Conservation (phyloP, 108 stramenopile species). For the Nitzschia inconspicua region DNA sequence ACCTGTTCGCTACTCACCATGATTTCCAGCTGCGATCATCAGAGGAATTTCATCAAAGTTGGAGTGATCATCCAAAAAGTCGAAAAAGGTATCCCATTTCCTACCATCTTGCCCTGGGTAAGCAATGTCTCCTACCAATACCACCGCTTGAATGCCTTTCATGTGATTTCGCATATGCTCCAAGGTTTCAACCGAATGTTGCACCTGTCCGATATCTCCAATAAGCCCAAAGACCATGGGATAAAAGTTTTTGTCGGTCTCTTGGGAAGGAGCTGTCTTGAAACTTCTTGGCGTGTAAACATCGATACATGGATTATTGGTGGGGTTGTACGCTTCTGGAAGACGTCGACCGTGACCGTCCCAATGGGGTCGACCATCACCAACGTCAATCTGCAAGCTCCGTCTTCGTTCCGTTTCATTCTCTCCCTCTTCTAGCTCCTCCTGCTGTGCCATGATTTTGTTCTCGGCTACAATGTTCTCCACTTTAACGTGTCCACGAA, state of each 20-base stretch:
- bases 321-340: slow-evolving; percentile 32
- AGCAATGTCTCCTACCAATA: slow-evolving; percentile 78
- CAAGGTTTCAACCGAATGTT: slow-evolving; percentile 39
- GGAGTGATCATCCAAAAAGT: slow-evolving; percentile 63
- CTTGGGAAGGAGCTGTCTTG: slow-evolving; percentile 27
- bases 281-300: slow-evolving; percentile 34
- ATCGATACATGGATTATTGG: slow-evolving; percentile 20
- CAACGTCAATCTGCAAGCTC: not conserved
- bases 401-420: too few relatives aligned
- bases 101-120: slow-evolving; percentile 68
- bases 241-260: not conserved
- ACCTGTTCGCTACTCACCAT: slow-evolving; percentile 27
- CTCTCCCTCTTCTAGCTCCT: not conserved
- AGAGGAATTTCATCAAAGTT: slow-evolving; percentile 53
- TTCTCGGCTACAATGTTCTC: slow-evolving; percentile 13
- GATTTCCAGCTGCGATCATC: slow-evolving; percentile 72
- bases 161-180: slow-evolving; percentile 30
- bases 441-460: slow-evolving; percentile 7
- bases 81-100: slow-evolving; percentile 84
- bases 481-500: not conserved
- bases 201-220: slow-evolving; percentile 53
- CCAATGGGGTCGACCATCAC: not conserved
- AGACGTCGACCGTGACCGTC: slow-evolving; percentile 8
- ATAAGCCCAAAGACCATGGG: slow-evolving; percentile 36
- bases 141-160: slow-evolving; percentile 41